Base-by-base conservation (phyloP, 352 stramenopile genomes). In the Phytophthora constricta region DNA sequence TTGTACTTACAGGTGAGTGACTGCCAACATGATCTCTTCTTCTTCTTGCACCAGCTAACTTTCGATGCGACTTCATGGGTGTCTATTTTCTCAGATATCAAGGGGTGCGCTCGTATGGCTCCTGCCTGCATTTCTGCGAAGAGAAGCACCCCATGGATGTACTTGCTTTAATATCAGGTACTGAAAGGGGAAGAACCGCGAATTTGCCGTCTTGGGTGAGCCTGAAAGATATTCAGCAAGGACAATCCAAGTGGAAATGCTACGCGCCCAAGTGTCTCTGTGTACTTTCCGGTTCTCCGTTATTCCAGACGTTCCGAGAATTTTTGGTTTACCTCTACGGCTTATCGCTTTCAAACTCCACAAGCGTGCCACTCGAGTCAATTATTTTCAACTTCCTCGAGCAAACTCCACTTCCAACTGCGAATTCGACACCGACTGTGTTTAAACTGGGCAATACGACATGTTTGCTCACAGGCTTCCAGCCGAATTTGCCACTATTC, bases 201-300 rank as follows among this genome's bases (percentile, higher is more conserved):
- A 79, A 76, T 27, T 33, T 92, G 3, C 83, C 85, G 2, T 71
- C 82, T 2, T 93, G 85, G 85, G 73, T 93, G 19, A 91, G 74
- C 34, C 66, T 92, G 50, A 84, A 82, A 43, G 80, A 89, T 33
- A 90, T 90, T 45, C 84, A 92, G 34, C 80, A 92, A 41, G 71
- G 77, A 8, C 72, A 84, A 42, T 79, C 69, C 25, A 76, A 79
- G 41, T 82, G 73, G 65, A 79, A 70, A 19, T 90, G 74, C 60
- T 93, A 86, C 50, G 58, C 87, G 0, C 83, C 85, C 0, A 91
- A 89, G 41, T 89, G 81, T 20, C 54, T 93, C 31, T 91, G 81
- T 59, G 72, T 93, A 2, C 45, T 91, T 3, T 91, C 85, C 1
- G 78, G 75, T 9, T 57, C 64, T 16, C 83, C 85, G 7, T 55